These are phyloP conservation scores for Herpetospermum pedunculosum DNA, from an alignment of 306 rosid species.

Conservation along the genomic window DNA sequence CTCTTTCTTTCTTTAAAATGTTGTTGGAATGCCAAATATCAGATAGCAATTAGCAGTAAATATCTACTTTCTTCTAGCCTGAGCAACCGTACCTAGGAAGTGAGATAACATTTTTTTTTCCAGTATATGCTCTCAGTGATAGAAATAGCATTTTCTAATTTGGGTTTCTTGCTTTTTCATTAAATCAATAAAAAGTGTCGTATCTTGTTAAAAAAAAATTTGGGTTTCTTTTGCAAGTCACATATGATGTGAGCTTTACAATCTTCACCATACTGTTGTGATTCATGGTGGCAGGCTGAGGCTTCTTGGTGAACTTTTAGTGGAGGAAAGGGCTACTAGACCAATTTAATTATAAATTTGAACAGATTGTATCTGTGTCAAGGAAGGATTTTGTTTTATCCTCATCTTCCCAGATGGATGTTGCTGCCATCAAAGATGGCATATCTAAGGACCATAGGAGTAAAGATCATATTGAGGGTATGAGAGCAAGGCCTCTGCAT, in stretches of 20 bases:
- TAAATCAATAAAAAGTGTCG: too few relatives aligned
- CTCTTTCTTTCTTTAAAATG: background rate
- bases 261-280: background rate
- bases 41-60: background rate
- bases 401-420: background rate
- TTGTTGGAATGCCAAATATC: background rate
- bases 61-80: background rate
- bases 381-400: background rate
- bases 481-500: conserved; percentile 33
- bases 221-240: background rate
- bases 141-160: background rate
- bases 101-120: background rate
- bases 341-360: background rate
- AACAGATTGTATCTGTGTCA: background rate
- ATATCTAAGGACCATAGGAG: background rate
- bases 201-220: too few relatives aligned
- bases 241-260: background rate
- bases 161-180: too few relatives aligned
- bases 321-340: background rate
- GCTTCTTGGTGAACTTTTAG: background rate
- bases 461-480: conserved; percentile 15
- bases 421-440: background rate
- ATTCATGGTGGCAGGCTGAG: background rate
- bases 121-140: background rate
- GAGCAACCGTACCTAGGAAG: background rate